These are phyloP conservation scores for Solanum dulcamara DNA, from an alignment of 257 asterid species.

Conservation along the genomic window DNA sequence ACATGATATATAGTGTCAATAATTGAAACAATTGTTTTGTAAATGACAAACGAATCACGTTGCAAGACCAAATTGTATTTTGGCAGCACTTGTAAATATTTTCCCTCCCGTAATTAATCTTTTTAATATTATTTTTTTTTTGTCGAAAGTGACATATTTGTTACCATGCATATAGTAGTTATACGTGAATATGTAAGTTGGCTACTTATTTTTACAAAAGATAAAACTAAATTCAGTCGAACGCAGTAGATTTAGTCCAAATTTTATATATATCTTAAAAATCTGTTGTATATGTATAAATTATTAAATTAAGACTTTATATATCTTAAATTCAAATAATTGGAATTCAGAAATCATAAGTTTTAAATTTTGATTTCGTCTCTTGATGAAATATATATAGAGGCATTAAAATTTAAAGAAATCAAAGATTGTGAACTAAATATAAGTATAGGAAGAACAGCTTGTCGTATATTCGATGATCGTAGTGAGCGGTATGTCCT, in stretches of 20 bases:
- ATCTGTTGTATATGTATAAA: background rate
- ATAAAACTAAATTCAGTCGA: no score
- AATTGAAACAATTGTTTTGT: background rate
- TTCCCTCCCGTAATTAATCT: background rate
- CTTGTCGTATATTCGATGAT: background rate
- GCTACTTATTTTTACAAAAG: background rate
- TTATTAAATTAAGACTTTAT: background rate
- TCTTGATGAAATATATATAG: no score
- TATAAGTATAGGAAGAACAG: background rate
- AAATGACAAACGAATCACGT: constrained; percentile 7
- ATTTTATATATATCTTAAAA: background rate
- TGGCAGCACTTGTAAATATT: background rate
- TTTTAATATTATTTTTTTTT: no score
- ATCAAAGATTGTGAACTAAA: background rate
- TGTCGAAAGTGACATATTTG: background rate
- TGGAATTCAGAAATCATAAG: background rate
- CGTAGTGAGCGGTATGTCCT: background rate
- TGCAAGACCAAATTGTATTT: background rate
- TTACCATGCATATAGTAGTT: background rate
- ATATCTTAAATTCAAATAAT: background rate
- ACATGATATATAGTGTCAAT: constrained; percentile 22
- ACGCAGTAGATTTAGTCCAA: background rate
- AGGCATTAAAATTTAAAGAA: background rate
- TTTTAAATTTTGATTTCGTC: background rate
- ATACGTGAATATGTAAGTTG: background rate